phyloP scores from a whole-genome alignment of 2,329 filamentous ascomycete species.

The Arthrinium phaeospermum region DNA sequence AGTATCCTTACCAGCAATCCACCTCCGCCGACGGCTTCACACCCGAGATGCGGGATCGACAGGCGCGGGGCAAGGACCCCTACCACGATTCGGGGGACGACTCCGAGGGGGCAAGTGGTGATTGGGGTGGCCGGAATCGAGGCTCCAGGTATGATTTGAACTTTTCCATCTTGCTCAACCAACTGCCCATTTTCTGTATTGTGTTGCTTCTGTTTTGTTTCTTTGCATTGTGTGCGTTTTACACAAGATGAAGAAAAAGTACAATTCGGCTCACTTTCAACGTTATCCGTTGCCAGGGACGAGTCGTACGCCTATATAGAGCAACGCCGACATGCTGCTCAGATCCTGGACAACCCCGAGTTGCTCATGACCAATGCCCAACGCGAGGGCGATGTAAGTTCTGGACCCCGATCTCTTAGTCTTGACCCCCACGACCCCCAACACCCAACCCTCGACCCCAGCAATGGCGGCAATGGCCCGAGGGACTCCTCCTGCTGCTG shows the following conservation, averaged over 20 bases:
- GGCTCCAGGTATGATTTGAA: slow-evolving; percentile 21
- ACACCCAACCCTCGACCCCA: neutral
- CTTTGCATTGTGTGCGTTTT: neutral
- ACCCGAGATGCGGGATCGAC: slow-evolving; percentile 59
- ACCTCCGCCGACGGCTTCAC: slow-evolving; percentile 46
- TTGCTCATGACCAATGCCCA: slow-evolving; percentile 65
- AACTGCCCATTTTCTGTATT: neutral
- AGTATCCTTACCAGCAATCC: slow-evolving; percentile 8
- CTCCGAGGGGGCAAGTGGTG: slow-evolving; percentile 35
- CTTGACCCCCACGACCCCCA: slow-evolving; percentile 9
- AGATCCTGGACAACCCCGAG: slow-evolving; percentile 62
- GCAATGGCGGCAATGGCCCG: neutral
- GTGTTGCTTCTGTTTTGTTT: too few species aligned
- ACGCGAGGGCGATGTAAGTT: slow-evolving; percentile 58
- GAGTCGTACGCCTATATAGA: slow-evolving; percentile 51
- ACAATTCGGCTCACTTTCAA: neutral
- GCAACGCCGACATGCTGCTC: slow-evolving; percentile 54
- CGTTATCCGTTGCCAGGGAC: slow-evolving; percentile 23
- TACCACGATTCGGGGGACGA: slow-evolving; percentile 45
- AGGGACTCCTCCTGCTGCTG: neutral
- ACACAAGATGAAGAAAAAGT: neutral
- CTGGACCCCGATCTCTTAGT: slow-evolving; percentile 13
- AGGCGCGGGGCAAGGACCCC: slow-evolving; percentile 64
- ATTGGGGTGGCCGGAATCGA: slow-evolving; percentile 25
- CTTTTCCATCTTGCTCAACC: neutral